Evolutionary conservation across 345 rosid genomes (phyloP), one percentile per base, ranked within the genome.

Genomic region (Eucalyptus pumila): DNA sequence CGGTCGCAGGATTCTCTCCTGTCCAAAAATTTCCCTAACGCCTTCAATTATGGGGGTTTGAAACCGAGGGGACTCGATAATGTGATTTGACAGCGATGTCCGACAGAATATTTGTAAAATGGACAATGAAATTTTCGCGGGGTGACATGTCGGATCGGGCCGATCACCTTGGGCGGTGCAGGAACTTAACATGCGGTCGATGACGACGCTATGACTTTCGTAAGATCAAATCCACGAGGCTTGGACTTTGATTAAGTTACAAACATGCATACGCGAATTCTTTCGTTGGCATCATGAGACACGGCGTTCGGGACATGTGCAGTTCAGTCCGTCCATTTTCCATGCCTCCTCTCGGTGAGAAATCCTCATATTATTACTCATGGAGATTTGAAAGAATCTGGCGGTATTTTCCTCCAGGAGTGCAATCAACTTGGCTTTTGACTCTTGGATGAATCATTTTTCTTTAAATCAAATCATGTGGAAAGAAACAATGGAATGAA

Each of bases 241-340:
- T 65, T 65, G 76, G 32, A n/a, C 76, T 65, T 14, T n/a, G 76
- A 14, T 65, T 14, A 30, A 65, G 34, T 26, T 65, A n/a, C 76
- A 0, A 1, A 14, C 27, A 37, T 72, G 83, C 83, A 11, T 65
- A 65, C 11, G 37, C 17, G 76, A 37, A 11, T 37, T 19, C 27
- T 19, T 19, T 12, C 83, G 23, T 72, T 37, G 3, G 83, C 83
- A 21, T 21, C 44, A 19, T 37, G 45, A 21, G 45, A 3, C 45
- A 2, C 45, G 0, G 26, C 83, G 26, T 21, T 72, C 45, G 12
- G 83, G 42, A 11, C 27, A 37, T 1, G 11, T 11, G 44, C 0
- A 60, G 40, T 69, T 32, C 4, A 34, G 21, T 69, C 80, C 2
- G 2, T 69, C 80, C 80, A 17, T 69, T 32, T 69, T 56, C 76